Evolutionary conservation across 306 rosid species (phyloP).

Genomic region (Echinosophora koreensis): DNA sequence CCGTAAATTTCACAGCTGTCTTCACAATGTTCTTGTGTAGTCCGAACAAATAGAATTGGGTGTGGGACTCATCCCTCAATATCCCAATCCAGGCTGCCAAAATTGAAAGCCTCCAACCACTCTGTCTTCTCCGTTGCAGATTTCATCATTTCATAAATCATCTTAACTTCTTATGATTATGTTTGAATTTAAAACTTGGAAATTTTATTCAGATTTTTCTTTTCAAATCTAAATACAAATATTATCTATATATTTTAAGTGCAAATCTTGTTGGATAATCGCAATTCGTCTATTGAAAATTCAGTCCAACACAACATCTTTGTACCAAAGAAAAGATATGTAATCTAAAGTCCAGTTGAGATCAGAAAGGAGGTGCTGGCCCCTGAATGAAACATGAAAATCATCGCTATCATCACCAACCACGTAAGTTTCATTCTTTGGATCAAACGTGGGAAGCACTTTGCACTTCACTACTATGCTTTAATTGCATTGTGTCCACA

Average conservation of each 20-base stretch:
- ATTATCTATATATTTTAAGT: no score
- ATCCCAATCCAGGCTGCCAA: neutral
- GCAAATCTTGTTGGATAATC: no score
- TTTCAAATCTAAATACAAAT: no score
- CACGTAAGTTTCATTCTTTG: neutral
- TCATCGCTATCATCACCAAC: neutral
- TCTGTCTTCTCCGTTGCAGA: neutral
- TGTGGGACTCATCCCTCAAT: neutral
- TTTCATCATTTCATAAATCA: neutral
- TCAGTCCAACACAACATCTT: no score
- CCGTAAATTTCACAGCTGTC: neutral
- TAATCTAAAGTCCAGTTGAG: neutral
- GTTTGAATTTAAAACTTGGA: neutral
- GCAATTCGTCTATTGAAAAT: no score
- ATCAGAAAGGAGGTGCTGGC: slow-evolving; percentile 24
- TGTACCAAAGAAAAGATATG: no score
- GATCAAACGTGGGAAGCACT: slow-evolving; percentile 29
- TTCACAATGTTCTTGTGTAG: neutral
- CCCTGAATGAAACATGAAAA: neutral
- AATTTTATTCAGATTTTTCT: no score
- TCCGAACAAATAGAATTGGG: no score
- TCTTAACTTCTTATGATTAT: neutral
- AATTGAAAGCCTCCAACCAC: slow-evolving; percentile 27
- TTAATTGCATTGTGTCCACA: neutral
- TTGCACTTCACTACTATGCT: neutral